Evolutionary conservation across 2,329 filamentous ascomycete genomes (phyloP), one percentile per base, ranked within the genome.

Genomic region (Penicillium sp.): DNA sequence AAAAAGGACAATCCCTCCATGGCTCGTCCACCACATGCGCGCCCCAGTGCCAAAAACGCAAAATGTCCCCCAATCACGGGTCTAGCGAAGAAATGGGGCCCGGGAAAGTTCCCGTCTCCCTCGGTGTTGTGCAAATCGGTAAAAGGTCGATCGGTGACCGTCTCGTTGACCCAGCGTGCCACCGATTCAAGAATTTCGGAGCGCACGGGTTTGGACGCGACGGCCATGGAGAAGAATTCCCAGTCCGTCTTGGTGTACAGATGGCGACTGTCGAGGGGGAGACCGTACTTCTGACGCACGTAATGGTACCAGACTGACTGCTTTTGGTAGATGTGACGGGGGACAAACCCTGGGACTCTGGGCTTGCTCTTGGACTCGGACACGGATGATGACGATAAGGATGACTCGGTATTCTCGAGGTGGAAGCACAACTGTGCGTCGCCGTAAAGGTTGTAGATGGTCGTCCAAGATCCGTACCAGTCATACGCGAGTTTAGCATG

Each of bases 241-340:
- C 89, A 95, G 69, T 95, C 89, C 28, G 85, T 89, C 71, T 95
- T 95, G 32, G 88, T 85, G 67, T 93, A 93, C 3, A 91, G 68
- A 66, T 93, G 88, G 38, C 89, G 81, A 56, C 80, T 86, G 68
- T 95, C 89, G 6, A 95, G 78, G 0, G 89, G 88, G 3, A 95
- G 72, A 1, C 89, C 89, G 66, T 91, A 94, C 59, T 80, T 83
- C 66, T 94, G 88, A 55, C 88, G 80, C 8, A 91, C 87, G 11
- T 80, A 77, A 53, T 80, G 76, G 71, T 94, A 95, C 87, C 86
- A 94, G 49, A 83, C 76, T 40, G 85, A 90, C 64, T 94, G 87
- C 54, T 83, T 82, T 58, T 81, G 80, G 74, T 95, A 95, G 57
- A 94, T 79, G 59, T 78, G 76, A 54, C 84, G 78, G 1, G 87